Evolutionary conservation across 805 yeast genomes (phyloP).

Genomic region (Metschnikowia anglica): DNA sequence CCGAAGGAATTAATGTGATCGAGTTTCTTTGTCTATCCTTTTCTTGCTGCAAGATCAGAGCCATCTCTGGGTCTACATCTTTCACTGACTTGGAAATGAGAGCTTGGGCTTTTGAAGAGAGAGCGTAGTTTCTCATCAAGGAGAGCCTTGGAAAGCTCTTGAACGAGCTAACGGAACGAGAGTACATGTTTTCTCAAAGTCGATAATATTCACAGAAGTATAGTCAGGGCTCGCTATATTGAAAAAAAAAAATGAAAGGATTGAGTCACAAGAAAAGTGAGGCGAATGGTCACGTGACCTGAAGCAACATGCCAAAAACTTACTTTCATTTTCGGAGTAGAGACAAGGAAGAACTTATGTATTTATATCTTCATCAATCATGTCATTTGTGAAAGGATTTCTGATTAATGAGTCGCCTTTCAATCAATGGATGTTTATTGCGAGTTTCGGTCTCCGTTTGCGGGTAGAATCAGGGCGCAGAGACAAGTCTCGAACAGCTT

Average conservation of each 20-base stretch:
- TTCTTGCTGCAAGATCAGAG: slow-evolving; percentile 72
- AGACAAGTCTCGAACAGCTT: no score
- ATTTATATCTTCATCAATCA: neutral
- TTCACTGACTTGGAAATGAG: slow-evolving; percentile 60
- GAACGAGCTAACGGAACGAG: slow-evolving; percentile 29
- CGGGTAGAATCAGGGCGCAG: no score
- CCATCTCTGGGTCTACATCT: slow-evolving; percentile 85
- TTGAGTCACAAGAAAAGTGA: slow-evolving; percentile 7
- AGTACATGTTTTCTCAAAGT: slow-evolving; percentile 24
- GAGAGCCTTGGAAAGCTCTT: slow-evolving; percentile 20
- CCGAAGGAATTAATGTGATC: slow-evolving; percentile 90
- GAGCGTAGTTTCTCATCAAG: slow-evolving; percentile 51
- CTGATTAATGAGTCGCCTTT: no score
- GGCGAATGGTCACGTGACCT: slow-evolving; percentile 3
- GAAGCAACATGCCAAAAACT: neutral
- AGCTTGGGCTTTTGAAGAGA: slow-evolving; percentile 63
- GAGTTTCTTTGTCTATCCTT: slow-evolving; percentile 86
- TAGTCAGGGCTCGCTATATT: neutral
- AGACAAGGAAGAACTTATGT: neutral
- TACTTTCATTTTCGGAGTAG: no score
- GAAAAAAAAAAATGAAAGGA: slow-evolving; percentile 7
- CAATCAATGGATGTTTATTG: no score
- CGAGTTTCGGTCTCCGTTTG: no score
- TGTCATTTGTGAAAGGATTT: no score
- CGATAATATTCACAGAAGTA: neutral